Conservation (phyloP, 345 rosid species). For the Odontarrhena argentea region DNA sequence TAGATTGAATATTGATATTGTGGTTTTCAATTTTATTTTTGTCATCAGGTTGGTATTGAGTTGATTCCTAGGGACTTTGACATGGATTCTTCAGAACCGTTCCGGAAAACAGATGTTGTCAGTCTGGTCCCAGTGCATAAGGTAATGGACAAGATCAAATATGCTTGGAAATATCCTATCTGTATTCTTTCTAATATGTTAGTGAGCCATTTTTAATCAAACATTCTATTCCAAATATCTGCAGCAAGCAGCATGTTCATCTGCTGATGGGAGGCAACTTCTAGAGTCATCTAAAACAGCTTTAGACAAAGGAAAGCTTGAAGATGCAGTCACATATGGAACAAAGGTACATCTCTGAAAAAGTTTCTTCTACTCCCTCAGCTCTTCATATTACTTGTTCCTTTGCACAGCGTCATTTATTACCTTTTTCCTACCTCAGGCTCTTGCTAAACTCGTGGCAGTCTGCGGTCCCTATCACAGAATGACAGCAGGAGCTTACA, state of each 20-base stretch:
- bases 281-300: constrained; percentile 99
- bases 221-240: constrained; percentile 31
- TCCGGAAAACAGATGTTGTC: constrained; percentile 75
- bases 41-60: constrained; percentile 86
- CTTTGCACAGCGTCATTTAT: constrained; percentile 25
- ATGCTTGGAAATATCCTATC: background rate
- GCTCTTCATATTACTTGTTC: constrained; percentile 17
- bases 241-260: constrained; percentile 99
- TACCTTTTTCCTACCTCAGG: constrained; percentile 52
- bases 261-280: constrained; percentile 99
- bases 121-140: constrained; percentile 95
- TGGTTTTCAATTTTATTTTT: constrained; percentile 15
- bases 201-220: constrained; percentile 13
- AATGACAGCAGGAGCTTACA: constrained; percentile 99
- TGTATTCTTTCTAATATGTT: constrained; percentile 32
- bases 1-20: background rate
- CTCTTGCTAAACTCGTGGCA: constrained; percentile 94
- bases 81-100: constrained; percentile 92
- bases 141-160: constrained; percentile 48
- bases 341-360: constrained; percentile 63
- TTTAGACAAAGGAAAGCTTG: constrained; percentile 97
- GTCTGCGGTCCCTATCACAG: constrained; percentile 99
- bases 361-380: constrained; percentile 18
- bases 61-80: constrained; percentile 94
- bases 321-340: constrained; percentile 97